Evolutionary conservation across 176 grass and related monocot species (phyloP), one percentile per base, ranked within the genome.

Genomic region (Calamus simplicifolius): DNA sequence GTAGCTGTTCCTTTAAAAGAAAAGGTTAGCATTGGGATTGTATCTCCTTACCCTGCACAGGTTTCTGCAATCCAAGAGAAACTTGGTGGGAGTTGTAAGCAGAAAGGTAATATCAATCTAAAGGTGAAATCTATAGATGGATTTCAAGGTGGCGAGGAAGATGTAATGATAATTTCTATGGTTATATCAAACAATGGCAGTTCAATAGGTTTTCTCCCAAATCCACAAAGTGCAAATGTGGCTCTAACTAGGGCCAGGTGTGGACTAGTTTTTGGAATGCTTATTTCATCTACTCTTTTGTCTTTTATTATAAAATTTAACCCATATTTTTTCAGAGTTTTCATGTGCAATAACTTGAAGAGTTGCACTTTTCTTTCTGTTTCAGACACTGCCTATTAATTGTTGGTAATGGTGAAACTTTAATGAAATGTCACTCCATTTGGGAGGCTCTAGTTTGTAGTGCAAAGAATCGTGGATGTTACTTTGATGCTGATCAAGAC

Each of bases 341-440:
- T 29, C 29, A 29, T 29, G 5, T 29, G 29, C 4, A 5, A 29
- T 29, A 29, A 29, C 29, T n/a, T n/a, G n/a, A n/a, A 29, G 29
- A 29, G 29, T 29, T 29, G 2, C 3, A 29, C 29, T 29, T 29
- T 29, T 68, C 23, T 29, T 10, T 67, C 17, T 73, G 16, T 58
- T 95, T 19, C 64, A 95, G 90, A 67, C 90, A 95, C 51, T 89
- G 82, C 58, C 79, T 95, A 50, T 95, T 85, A 85, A 81, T 95
- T 56, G 59, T 89, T 16, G 90, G 85, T 53, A 89, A 85, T 81
- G 70, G 73, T 29, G 38, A 50, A 51, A 86, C 90, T 16, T 54
- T 95, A 14, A 23, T 5, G 6, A 25, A 61, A 68, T 84, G 90
- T 67, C 73, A 27, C 12, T 80, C 90, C 1, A 51, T 95, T 5